phyloP scores from a whole-genome alignment of 345 rosid genomes.

The Populus pruinosa region DNA sequence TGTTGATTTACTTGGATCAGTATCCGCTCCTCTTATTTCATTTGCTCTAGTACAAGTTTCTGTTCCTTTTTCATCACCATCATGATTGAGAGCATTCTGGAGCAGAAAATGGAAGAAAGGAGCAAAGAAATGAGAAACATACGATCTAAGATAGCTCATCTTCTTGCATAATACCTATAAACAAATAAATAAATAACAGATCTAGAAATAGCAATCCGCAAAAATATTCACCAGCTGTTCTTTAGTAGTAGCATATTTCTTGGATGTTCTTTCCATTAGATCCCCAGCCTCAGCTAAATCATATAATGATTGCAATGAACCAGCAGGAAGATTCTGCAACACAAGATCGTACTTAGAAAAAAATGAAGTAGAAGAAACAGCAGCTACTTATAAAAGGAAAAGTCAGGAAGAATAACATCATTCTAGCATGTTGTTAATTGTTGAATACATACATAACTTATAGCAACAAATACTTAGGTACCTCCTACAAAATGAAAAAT shows the following conservation, averaged over 20 bases:
- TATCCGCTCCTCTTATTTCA: constrained; percentile 1
- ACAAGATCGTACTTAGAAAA: not conserved
- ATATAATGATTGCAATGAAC: not conserved
- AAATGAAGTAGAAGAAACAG: not conserved
- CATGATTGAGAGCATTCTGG: not conserved
- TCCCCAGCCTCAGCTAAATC: constrained; percentile 7
- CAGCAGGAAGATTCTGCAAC: constrained; percentile 1
- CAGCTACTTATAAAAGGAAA: not conserved
- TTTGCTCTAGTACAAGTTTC: not conserved
- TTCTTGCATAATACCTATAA: not conserved
- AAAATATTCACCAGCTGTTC: not conserved
- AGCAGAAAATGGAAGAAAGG: not conserved
- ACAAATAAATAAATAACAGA: not conserved
- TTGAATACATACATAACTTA: no score
- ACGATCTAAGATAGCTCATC: not conserved
- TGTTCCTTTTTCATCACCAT: not conserved
- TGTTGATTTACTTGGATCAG: not conserved
- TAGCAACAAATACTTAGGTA: no score
- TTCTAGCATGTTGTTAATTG: no score
- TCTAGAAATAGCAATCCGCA: not conserved
- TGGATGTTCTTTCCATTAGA: not conserved
- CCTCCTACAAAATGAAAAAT: not conserved
- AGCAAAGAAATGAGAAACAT: not conserved
- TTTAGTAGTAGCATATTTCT: not conserved
- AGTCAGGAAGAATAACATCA: not conserved